These are phyloP conservation scores for Psophocarpus tetragonolobus DNA, from an alignment of 306 rosid species.

Conservation along the genomic window DNA sequence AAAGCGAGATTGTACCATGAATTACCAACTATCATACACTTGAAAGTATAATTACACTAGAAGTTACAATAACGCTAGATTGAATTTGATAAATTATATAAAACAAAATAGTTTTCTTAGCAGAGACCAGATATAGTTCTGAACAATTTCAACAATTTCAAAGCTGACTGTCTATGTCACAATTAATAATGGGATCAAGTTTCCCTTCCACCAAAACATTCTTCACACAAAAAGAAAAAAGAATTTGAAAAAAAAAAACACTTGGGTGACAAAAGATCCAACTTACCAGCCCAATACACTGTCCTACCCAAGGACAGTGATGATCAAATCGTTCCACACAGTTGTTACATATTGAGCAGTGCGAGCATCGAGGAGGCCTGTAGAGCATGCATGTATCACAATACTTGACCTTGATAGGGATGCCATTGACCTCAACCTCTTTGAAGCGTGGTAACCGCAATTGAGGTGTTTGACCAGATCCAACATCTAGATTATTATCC, in stretches of 20 bases:
- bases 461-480: conserved; percentile 92
- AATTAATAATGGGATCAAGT: neutral
- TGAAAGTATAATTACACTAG: neutral
- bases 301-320: conserved; percentile 99
- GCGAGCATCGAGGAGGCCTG: conserved; percentile 98
- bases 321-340: conserved; percentile 97
- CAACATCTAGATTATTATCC: conserved; percentile 68
- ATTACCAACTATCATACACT: conserved; percentile 8
- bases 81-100: neutral
- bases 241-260: neutral
- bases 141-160: neutral
- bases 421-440: conserved; percentile 91
- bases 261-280: conserved; percentile 16
- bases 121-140: neutral
- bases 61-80: neutral
- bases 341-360: conserved; percentile 97
- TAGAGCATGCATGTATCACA: conserved; percentile 99
- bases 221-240: neutral
- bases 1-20: neutral
- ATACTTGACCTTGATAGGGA: conserved; percentile 73
- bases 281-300: conserved; percentile 96
- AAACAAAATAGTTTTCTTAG: neutral
- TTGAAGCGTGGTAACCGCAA: conserved; percentile 82
- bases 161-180: neutral
- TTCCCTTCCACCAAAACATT: conserved; percentile 1